Base-by-base conservation (phyloP, 2,329 filamentous ascomycete species). In the Arthroderma sp. region DNA sequence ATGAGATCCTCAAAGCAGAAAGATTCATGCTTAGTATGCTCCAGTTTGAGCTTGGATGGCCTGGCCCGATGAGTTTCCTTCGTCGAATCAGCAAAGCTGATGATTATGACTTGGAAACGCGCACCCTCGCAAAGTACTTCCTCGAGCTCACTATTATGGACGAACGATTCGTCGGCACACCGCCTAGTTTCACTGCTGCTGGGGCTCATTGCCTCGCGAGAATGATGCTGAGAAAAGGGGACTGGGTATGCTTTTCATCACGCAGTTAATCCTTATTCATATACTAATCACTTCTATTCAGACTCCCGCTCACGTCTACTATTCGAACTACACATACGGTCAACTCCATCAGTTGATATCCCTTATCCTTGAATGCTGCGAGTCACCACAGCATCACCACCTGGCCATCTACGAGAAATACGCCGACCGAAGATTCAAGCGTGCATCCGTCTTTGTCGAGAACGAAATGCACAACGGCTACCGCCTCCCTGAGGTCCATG, bases 41-140 rank as follows among this genome's bases (percentile, higher is more conserved):
- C 56, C 82, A 89, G 66, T 98, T 95, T 68, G 90, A 96, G 73
- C 82, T 98, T 56, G 93, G 93, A 55, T 97, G 89, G 86, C 93
- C 93, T n/a, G 93, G 93, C 44, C 93, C 93, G 1, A 96, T 98
- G 91, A 96, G 90, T 76, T 98, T 98, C 74, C 79, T 98, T 61
- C 83, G 93, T 60, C 85, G 91, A 58, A 93, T 97, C 73, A 97
- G 91, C 83, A 97, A 97, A 76, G 93, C 93, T 13, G 93, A 98
- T 69, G 90, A 96, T 68, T 98, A 97, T 68, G 91, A 98, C 68
- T 77, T 95, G 51, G 91, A 98, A 74, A 96, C 91, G 9, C 83
- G 93, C 38, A 97, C 93, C 4, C 77, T 98, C 56, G 90, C 93
- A 65, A 98, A 98, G 75, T 98, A 98, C 74, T 96, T 98, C 73